phyloP scores from a whole-genome alignment of 495 filamentous ascomycete species.

The Penicillium goetzii region DNA sequence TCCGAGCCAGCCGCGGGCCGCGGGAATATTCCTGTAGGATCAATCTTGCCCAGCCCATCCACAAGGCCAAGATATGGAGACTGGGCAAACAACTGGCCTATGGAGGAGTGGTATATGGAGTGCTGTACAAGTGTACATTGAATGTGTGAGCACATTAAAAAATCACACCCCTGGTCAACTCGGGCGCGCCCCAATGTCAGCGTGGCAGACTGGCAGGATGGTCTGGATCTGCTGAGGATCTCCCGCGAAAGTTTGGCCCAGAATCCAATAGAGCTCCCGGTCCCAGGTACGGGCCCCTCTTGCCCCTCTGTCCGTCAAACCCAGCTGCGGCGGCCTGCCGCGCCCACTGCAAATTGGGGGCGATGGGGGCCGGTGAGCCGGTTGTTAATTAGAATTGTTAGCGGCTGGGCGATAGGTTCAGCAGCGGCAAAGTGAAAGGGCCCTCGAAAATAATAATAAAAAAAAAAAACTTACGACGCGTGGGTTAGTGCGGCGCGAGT shows the following conservation, averaged over 20 bases:
- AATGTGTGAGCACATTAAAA: neutral
- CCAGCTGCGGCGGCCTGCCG: slow-evolving; percentile 10
- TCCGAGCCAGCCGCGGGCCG: slow-evolving; percentile 1
- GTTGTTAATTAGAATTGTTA: slow-evolving; percentile 3
- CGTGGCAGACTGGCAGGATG: neutral
- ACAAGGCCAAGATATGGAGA: neutral
- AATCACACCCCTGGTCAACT: neutral
- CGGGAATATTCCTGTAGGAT: neutral
- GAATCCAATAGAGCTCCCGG: slow-evolving; percentile 33
- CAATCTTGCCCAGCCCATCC: neutral
- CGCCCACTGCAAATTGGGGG: neutral
- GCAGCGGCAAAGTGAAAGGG: slow-evolving; percentile 2
- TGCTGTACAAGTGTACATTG: too few species aligned
- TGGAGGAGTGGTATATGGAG: neutral
- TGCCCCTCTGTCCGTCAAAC: slow-evolving; percentile 16
- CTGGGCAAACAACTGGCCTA: neutral
- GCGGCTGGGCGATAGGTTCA: slow-evolving; percentile 7
- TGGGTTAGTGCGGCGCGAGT: neutral
- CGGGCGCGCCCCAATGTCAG: neutral
- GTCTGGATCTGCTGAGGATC: slow-evolving; percentile 50
- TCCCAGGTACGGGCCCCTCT: slow-evolving; percentile 31
- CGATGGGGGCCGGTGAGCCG: slow-evolving; percentile 4
- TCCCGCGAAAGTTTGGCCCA: slow-evolving; percentile 46
- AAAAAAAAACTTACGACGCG: slow-evolving; percentile 24
- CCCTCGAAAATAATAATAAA: neutral